These are phyloP conservation scores for Pisolithus tinctorius DNA, from an alignment of 768 basidiomycete genomes.

Conservation along the genomic window DNA sequence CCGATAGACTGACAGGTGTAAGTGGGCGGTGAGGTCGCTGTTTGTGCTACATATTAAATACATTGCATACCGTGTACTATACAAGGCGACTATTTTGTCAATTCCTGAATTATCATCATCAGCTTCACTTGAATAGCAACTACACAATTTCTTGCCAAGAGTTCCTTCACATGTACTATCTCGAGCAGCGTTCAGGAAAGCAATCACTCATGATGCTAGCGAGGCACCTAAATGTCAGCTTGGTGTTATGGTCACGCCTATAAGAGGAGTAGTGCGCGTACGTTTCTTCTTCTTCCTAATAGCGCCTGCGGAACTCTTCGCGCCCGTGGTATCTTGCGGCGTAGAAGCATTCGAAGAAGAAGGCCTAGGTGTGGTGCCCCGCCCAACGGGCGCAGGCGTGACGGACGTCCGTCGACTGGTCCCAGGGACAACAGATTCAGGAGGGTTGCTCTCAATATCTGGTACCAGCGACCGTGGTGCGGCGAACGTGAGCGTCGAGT, in stretches of 20 bases:
- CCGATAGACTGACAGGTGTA: constrained; percentile 64
- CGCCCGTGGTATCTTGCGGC: constrained; percentile 37
- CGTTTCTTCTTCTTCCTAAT: constrained; percentile 77
- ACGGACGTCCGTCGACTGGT: constrained; percentile 25
- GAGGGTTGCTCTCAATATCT: constrained; percentile 20
- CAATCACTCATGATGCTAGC: constrained; percentile 12
- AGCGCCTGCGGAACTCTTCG: constrained; percentile 43
- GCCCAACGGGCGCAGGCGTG: constrained; percentile 26
- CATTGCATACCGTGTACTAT: not conserved
- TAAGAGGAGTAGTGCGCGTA: constrained; percentile 27
- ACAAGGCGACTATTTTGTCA: not conserved
- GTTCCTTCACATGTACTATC: too few species aligned
- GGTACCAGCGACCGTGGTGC: constrained; percentile 27
- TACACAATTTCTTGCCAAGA: not conserved
- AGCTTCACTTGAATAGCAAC: not conserved
- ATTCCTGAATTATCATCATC: not conserved
- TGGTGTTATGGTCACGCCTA: not conserved
- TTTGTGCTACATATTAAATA: not conserved
- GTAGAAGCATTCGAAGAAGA: constrained; percentile 28
- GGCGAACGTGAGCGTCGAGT: constrained; percentile 50
- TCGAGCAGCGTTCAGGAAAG: not conserved
- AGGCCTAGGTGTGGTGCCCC: constrained; percentile 26
- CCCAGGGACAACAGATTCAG: constrained; percentile 20
- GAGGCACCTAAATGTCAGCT: constrained; percentile 17
- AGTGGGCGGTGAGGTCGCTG: constrained; percentile 36